Conservation (phyloP, 805 yeast species). For the Citeromyces matritensis region DNA sequence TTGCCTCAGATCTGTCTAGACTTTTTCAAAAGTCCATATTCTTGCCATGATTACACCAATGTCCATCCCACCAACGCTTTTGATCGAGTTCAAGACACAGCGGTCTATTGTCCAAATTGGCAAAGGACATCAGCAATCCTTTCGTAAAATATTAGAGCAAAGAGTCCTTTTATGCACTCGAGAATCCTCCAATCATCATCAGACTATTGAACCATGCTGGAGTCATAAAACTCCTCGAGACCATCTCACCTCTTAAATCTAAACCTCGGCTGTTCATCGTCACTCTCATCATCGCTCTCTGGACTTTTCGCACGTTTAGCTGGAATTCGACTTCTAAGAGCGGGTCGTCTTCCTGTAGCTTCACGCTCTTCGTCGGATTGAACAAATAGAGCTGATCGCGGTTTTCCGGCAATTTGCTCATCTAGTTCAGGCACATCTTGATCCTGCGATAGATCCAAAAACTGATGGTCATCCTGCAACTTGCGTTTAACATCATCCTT, state of each 20-base stretch:
- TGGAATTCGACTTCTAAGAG: not conserved
- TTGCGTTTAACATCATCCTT: not conserved
- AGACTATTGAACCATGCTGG: too few species aligned
- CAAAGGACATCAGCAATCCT: too few species aligned
- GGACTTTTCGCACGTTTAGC: not conserved
- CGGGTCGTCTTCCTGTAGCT: not conserved
- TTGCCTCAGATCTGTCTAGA: too few species aligned
- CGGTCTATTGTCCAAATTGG: too few species aligned
- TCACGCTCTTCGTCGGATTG: not conserved
- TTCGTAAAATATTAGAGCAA: too few species aligned
- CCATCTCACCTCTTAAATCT: not conserved
- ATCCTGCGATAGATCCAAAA: not conserved
- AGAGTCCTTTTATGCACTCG: too few species aligned
- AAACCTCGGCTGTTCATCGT: conserved; percentile 1
- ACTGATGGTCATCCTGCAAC: not conserved
- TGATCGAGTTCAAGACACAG: too few species aligned
- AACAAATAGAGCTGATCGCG: not conserved
- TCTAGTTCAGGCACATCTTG: not conserved
- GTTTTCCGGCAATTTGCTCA: not conserved
- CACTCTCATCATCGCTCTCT: not conserved
- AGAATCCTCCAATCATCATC: too few species aligned
- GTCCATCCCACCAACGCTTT: too few species aligned
- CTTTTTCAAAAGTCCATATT: too few species aligned
- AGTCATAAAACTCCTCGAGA: too few species aligned
- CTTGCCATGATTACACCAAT: too few species aligned